Conservation (phyloP, 306 rosid genomes). For the Castanopsis chinensis region DNA sequence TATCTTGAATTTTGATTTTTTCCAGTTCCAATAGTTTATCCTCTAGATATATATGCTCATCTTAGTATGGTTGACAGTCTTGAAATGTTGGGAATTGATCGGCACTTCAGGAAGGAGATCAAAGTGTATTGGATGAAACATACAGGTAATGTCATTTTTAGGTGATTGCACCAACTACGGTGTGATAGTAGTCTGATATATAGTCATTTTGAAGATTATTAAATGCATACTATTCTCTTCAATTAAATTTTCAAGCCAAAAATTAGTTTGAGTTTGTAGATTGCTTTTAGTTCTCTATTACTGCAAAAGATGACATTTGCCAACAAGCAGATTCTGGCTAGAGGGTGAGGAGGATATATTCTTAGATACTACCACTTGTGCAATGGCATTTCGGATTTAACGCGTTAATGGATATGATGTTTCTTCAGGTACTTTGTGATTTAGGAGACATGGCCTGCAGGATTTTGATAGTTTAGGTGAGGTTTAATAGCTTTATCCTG, state of each 20-base stretch:
- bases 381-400: conserved; percentile 74
- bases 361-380: conserved; percentile 65
- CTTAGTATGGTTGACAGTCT: conserved; percentile 72
- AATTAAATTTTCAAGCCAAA: neutral
- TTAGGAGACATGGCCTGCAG: neutral
- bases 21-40: conserved; percentile 78
- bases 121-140: conserved; percentile 66
- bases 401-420: conserved; percentile 71
- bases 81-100: conserved; percentile 65
- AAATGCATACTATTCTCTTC: neutral
- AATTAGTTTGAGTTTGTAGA: neutral
- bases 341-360: conserved; percentile 65
- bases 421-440: conserved; percentile 49
- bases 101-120: conserved; percentile 72
- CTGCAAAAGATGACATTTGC: conserved; percentile 6
- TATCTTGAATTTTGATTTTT: neutral
- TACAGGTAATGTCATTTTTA: conserved; percentile 46
- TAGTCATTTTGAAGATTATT: neutral
- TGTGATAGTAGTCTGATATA: too few species aligned
- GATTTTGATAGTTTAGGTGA: neutral
- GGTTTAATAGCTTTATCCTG: conserved; percentile 7
- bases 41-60: conserved; percentile 62
- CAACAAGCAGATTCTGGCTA: conserved; percentile 53
- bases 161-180: conserved; percentile 15
- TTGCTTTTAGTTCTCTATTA: neutral